Conservation (phyloP, 768 basidiomycete species). For the Kwoniella botswanensis region DNA sequence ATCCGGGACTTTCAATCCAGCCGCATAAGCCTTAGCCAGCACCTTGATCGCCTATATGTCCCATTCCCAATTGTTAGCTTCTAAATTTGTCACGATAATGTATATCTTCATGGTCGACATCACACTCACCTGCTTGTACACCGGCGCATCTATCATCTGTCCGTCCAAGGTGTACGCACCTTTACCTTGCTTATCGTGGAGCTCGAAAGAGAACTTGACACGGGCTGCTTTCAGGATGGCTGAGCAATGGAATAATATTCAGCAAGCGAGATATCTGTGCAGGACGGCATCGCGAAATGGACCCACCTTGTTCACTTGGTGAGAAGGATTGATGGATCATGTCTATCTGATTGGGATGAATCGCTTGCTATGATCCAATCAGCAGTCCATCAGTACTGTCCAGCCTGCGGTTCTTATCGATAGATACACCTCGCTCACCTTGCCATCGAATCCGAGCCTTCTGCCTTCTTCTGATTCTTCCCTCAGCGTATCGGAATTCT, state of each 20-base stretch:
- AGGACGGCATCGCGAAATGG: neutral
- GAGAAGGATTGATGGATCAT: slow-evolving; percentile 78
- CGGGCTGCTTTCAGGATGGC: slow-evolving; percentile 78
- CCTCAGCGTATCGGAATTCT: slow-evolving; percentile 68
- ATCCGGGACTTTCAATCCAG: slow-evolving; percentile 19
- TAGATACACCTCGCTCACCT: slow-evolving; percentile 61
- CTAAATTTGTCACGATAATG: neutral
- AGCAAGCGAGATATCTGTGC: neutral
- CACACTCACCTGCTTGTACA: slow-evolving; percentile 74
- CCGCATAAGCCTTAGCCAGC: slow-evolving; percentile 17
- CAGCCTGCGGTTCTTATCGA: too few relatives aligned
- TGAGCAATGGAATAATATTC: slow-evolving; percentile 45
- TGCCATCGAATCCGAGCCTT: slow-evolving; percentile 86
- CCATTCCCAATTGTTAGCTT: neutral
- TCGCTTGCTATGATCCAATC: slow-evolving; percentile 73
- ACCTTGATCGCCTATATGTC: slow-evolving; percentile 20
- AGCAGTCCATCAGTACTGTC: too few relatives aligned
- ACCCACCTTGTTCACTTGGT: slow-evolving; percentile 70
- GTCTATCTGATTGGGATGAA: slow-evolving; percentile 83
- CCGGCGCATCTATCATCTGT: slow-evolving; percentile 89
- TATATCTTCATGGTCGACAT: neutral
- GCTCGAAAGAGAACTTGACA: slow-evolving; percentile 71
- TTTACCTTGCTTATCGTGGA: slow-evolving; percentile 68
- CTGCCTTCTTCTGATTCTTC: slow-evolving; percentile 81
- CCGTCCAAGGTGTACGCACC: slow-evolving; percentile 69